Percentiles rank a stretch among this genome's conserved stretches.
phyloP scores from a whole-genome alignment of 2,329 filamentous ascomycete genomes.

The Colletotrichum sp. region DNA sequence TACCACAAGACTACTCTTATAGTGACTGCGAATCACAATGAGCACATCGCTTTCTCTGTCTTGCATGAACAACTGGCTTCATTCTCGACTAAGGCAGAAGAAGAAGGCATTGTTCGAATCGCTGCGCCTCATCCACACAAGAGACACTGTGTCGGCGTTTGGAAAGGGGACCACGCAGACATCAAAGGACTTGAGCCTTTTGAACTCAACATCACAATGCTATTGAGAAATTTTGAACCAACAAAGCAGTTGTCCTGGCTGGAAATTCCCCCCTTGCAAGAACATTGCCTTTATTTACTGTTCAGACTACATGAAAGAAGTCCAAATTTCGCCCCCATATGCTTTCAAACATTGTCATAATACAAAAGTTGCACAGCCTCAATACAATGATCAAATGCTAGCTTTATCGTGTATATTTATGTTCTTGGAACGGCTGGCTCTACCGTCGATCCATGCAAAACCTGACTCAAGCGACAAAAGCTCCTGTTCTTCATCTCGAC shows the following conservation, averaged over 20 bases:
- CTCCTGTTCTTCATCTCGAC: background rate
- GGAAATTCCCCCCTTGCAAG: background rate
- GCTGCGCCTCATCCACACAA: background rate
- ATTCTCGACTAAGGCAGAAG: background rate
- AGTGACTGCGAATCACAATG: background rate
- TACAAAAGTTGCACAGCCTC: background rate
- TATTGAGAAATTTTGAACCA: background rate
- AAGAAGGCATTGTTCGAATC: background rate
- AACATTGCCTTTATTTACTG: background rate
- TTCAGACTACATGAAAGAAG: background rate
- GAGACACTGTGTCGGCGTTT: background rate
- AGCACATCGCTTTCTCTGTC: background rate
- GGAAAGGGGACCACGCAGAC: background rate
- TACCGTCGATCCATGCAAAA: background rate
- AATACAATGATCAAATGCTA: background rate
- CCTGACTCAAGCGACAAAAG: background rate
- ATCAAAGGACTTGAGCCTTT: background rate
- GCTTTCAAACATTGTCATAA: background rate
- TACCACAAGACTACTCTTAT: background rate
- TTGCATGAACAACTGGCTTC: background rate
- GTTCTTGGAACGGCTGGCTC: background rate
- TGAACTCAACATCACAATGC: background rate
- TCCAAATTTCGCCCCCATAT: accelerated
- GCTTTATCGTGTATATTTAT: background rate
- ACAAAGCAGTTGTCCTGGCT: background rate